Conservation (phyloP, 345 rosid genomes). For the Geranium rotundifolium region DNA sequence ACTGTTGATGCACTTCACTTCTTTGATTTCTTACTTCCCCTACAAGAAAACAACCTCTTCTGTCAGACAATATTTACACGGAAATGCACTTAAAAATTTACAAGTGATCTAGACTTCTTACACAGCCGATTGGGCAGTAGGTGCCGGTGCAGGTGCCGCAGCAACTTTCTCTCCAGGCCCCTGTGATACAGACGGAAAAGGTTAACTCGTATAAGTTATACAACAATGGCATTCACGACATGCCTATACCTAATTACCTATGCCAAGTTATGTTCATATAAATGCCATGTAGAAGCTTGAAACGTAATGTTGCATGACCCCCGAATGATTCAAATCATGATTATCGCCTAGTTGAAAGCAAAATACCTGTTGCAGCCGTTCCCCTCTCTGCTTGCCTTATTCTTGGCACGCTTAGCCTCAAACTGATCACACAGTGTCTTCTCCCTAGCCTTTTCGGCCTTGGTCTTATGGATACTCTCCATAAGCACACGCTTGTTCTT, state of each 20-base stretch:
- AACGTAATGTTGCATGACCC: background rate
- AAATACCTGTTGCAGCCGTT: constrained; percentile 25
- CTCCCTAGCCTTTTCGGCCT: constrained; percentile 39
- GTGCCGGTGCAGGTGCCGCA: background rate
- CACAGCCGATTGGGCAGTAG: background rate
- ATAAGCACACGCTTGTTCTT: constrained; percentile 37
- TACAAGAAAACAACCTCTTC: background rate
- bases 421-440: constrained; percentile 34
- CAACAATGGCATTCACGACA: background rate
- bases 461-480: constrained; percentile 36
- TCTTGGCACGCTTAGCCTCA: constrained; percentile 36
- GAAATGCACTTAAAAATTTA: background rate
- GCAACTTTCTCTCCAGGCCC: background rate
- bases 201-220: too few relatives aligned
- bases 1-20: background rate
- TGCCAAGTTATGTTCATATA: background rate
- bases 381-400: constrained; percentile 38
- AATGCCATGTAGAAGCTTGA: too few relatives aligned
- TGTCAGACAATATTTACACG: background rate
- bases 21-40: background rate
- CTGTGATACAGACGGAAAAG: background rate
- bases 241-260: too few relatives aligned
- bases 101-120: background rate
- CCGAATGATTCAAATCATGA: background rate
- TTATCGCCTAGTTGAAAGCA: background rate